A percentile compares a stretch with the other conserved stretches of the same genome.
phyloP scores from a whole-genome alignment of 2,329 filamentous ascomycete species.

The Neodidymelliopsis sp. region DNA sequence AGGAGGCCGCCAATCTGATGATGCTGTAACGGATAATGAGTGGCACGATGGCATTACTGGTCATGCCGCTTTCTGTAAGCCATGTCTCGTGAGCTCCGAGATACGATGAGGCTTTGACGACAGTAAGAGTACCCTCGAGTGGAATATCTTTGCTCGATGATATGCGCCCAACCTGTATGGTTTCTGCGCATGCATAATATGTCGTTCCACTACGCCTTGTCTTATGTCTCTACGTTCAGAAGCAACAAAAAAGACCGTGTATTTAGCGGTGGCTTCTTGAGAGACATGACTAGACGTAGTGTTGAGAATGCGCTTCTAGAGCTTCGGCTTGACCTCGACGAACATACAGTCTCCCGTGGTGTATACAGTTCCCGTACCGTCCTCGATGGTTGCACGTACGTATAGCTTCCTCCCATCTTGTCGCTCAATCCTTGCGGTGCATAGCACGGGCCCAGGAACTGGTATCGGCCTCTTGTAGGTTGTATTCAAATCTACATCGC shows the following conservation, averaged over 20 bases:
- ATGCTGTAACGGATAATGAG: not conserved
- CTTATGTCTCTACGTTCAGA: not conserved
- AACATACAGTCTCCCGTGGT: conserved; percentile 64
- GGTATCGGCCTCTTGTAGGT: conserved; percentile 61
- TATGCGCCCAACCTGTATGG: not conserved
- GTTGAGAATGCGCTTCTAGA: conserved; percentile 24
- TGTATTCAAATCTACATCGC: conserved; percentile 59
- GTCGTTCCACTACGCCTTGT: not conserved
- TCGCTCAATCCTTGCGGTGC: conserved; percentile 54
- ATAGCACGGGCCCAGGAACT: conserved; percentile 59
- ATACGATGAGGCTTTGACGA: not conserved
- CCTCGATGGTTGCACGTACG: conserved; percentile 58
- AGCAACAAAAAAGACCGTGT: not conserved
- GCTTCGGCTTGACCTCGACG: conserved; percentile 40
- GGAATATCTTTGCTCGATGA: not conserved
- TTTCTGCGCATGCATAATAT: not conserved
- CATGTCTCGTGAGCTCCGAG: not conserved
- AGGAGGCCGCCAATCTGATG: no score
- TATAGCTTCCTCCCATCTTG: conserved; percentile 64
- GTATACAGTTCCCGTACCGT: conserved; percentile 57
- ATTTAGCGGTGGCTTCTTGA: not conserved
- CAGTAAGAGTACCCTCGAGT: not conserved
- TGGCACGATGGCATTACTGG: not conserved
- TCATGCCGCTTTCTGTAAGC: not conserved
- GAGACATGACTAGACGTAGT: not conserved